Conservation (phyloP, 768 basidiomycete genomes). For the Collybiopsis luxurians region DNA sequence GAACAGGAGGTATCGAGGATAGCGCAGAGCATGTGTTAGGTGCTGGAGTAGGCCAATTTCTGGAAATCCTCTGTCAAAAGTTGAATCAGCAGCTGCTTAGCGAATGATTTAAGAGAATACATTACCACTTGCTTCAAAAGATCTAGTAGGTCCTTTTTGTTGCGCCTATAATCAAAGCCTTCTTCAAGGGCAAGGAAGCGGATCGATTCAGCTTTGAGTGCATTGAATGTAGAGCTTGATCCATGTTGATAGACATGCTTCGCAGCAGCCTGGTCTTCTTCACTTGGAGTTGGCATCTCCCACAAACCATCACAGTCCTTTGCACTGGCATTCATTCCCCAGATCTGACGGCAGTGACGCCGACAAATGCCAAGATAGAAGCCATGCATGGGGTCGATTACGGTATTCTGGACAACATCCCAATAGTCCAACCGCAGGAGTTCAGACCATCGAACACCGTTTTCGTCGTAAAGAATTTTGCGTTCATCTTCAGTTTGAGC, state of each 20-base stretch:
- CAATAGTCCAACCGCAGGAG: slow-evolving; percentile 21
- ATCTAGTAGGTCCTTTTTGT: no score
- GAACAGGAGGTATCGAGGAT: no score
- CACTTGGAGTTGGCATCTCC: neutral
- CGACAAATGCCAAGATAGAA: slow-evolving; percentile 11
- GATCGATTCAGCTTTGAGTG: neutral
- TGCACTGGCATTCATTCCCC: slow-evolving; percentile 20
- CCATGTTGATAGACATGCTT: neutral
- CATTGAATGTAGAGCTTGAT: neutral
- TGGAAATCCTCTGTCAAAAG: no score
- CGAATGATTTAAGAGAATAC: no score
- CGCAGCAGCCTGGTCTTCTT: neutral
- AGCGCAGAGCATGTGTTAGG: no score
- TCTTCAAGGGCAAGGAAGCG: neutral
- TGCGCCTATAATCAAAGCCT: neutral
- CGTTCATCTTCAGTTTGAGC: slow-evolving; percentile 7
- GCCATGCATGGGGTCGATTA: slow-evolving; percentile 18
- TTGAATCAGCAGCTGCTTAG: no score
- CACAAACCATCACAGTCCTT: slow-evolving; percentile 17
- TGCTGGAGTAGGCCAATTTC: no score
- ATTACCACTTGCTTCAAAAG: no score
- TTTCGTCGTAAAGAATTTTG: slow-evolving; percentile 8
- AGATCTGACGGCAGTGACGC: slow-evolving; percentile 16
- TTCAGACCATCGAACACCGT: slow-evolving; percentile 17
- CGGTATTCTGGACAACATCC: slow-evolving; percentile 14